Base-by-base conservation (phyloP, 257 asterid genomes). In the Voacanga thouarsii region DNA sequence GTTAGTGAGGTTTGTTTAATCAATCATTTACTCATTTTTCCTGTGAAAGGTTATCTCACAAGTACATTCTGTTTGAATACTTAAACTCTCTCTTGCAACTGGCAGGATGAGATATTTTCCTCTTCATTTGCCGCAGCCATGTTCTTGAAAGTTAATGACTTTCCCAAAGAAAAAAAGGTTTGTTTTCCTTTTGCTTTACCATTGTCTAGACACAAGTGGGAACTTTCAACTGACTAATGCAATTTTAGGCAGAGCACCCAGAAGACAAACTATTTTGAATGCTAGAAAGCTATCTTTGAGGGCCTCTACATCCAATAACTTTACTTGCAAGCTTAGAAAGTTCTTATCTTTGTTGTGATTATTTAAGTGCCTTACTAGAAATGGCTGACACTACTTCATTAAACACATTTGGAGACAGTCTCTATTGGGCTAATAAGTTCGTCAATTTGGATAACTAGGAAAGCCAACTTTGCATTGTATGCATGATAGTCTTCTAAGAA, bases 71-170 rank as follows among this genome's bases (percentile, higher is more conserved):
- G 3, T 28, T 2, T 28, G 60, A 19, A 8, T 57, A 7, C 49
- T 28, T 67, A 53, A 57, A 26, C 53, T 43, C 30, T 21, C 14
- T 71, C 12, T n/a, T 60, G 63, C 51, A 63, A 28, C 45, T 81
- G 82, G 82, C 95, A 92, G 99, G 96, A 91, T 24, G 99, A 94
- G 84, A 94, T 94, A 12, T 94, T 94, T 76, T 90, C 96, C 50
- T 92, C 99, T 18, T 94, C 99, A 30, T 94, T 88, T 86, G 97
- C 99, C 50, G 98, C 99, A 7, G 97, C 99, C 68, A 94, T 90
- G 99, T 94, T 88, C 90, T 85, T 94, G 89, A 91, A 92, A 84
- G 87, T 82, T 75, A 91, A 87, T 45, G 64, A 86, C 77, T 92
- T 91, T 83, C 97, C 99, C 14, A 83, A 33, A 80, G 94, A 92